A percentile compares a stretch with the other conserved stretches of the same genome.
These are phyloP conservation scores for Poronia punctata DNA, from an alignment of 495 filamentous ascomycete genomes.

Conservation along the genomic window DNA sequence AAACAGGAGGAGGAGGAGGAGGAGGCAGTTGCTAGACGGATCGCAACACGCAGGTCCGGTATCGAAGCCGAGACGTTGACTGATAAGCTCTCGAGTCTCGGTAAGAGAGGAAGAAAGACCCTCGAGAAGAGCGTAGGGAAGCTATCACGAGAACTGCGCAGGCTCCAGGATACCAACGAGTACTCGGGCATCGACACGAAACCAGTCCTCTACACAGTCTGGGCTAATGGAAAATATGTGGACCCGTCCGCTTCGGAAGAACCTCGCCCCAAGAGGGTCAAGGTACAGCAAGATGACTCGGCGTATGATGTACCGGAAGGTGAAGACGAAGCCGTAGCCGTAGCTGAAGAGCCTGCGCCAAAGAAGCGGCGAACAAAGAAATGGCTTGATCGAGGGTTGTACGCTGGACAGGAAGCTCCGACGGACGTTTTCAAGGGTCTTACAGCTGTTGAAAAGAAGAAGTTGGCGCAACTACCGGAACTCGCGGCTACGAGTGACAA, in stretches of 20 bases:
- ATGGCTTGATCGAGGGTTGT: conserved; percentile 79
- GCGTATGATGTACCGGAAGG: conserved; percentile 39
- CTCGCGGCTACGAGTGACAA: conserved; percentile 28
- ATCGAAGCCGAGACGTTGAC: conserved; percentile 38
- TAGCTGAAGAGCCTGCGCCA: conserved; percentile 30
- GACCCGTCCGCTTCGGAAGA: conserved; percentile 18
- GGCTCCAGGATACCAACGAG: conserved; percentile 48
- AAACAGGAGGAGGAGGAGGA: conserved; percentile 25
- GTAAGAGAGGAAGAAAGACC: conserved; percentile 40
- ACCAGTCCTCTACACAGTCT: conserved; percentile 42
- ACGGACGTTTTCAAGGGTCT: conserved; percentile 52
- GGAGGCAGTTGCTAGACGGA: conserved; percentile 29
- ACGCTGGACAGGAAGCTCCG: conserved; percentile 68
- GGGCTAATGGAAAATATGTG: conserved; percentile 50
- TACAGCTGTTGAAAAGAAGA: conserved; percentile 53
- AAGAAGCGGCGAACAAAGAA: conserved; percentile 53
- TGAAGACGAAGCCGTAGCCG: conserved; percentile 19
- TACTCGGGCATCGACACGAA: conserved; percentile 45
- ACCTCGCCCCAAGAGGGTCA: conserved; percentile 37
- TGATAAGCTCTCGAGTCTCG: conserved; percentile 35
- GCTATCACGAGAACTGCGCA: conserved; percentile 41
- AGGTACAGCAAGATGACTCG: conserved; percentile 30
- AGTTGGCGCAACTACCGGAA: conserved; percentile 48
- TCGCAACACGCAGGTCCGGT: conserved; percentile 38
- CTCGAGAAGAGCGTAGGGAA: conserved; percentile 31